Base-by-base conservation (phyloP, 805 yeast genomes). In the Torulaspora gathmanii region DNA sequence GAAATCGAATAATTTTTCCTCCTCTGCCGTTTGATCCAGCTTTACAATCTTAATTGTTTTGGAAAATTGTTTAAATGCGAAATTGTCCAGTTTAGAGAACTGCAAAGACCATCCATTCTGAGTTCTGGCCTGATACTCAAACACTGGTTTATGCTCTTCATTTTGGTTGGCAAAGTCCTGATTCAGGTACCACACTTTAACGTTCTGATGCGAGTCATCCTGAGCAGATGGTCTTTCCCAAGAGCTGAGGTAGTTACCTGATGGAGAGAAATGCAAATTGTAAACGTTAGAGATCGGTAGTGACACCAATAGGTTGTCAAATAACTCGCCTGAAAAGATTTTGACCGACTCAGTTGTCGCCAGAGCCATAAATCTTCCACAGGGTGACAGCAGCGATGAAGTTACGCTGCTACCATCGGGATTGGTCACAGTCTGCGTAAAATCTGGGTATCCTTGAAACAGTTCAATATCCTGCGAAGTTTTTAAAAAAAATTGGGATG, bases 201-300 rank as follows among this genome's bases (percentile, higher is more conserved):
- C 87, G 67, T 93, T 93, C 51, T 87, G 80, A 49, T 73, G 77
- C 37, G 95, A 90, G 41, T 80, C 72, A 49, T 79, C 88, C 55
- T 78, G 80, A 56, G 78, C 72, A 56, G 82, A 69, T 3, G 97
- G 95, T 60, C 88, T 86, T 55, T 88, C 88, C 96, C 97, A 93
- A 30, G 95, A 79, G 52, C 86, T 78, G 51, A 93, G 67, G 60
- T 73, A 90, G 37, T 80, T 78, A 12, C 96, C 98, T 38, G 78
- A 72, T 8, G 97, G 95, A n/a, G 96, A 86, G 64, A 93, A 89
- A 50, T 80, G 79, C 56, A 93, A 63, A 61, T 93, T 97, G 58
- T 82, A 80, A 13, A 82, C 86, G 51, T 88, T 95, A 26, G 71
- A 61, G 39, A 81, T 68, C 29, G 76, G 50, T 29, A 56, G 34